Conservation (phyloP, 345 rosid genomes). For the Populus simonii region DNA sequence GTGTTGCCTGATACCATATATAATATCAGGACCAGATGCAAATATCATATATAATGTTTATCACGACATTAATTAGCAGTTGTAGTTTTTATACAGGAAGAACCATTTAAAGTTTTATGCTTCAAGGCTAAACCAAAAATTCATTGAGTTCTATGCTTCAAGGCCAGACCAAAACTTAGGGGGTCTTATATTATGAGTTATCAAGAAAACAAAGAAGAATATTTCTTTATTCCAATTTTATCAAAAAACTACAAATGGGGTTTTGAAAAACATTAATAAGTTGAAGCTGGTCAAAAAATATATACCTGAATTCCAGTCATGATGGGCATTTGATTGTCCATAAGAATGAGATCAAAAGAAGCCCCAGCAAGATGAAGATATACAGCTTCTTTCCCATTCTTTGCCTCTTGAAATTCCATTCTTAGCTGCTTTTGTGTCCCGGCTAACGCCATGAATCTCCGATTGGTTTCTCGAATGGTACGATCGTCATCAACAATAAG, state of each 20-base stretch:
- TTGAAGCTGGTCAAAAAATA: not conserved
- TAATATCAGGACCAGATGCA: not conserved
- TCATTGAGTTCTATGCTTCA: too few species aligned
- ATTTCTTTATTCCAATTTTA: not conserved
- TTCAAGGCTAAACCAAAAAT: not conserved
- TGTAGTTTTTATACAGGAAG: not conserved
- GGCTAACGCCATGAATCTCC: not conserved
- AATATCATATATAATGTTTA: not conserved
- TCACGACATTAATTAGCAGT: too few species aligned
- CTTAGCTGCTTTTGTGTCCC: not conserved
- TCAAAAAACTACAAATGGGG: not conserved
- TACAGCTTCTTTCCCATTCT: not conserved
- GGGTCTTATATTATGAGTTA: too few species aligned
- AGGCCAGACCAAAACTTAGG: too few species aligned
- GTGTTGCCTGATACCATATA: not conserved
- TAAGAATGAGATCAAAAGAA: not conserved
- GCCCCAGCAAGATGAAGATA: not conserved
- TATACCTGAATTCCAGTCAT: not conserved
- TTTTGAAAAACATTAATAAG: not conserved
- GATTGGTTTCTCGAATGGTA: not conserved
- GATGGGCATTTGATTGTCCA: not conserved
- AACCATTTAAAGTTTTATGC: too few species aligned
- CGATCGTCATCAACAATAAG: not conserved
- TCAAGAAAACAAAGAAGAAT: not conserved
- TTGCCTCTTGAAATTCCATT: not conserved